These are phyloP conservation scores for Metschnikowia cerradonensis DNA, from an alignment of 805 yeast species.

Conservation along the genomic window DNA sequence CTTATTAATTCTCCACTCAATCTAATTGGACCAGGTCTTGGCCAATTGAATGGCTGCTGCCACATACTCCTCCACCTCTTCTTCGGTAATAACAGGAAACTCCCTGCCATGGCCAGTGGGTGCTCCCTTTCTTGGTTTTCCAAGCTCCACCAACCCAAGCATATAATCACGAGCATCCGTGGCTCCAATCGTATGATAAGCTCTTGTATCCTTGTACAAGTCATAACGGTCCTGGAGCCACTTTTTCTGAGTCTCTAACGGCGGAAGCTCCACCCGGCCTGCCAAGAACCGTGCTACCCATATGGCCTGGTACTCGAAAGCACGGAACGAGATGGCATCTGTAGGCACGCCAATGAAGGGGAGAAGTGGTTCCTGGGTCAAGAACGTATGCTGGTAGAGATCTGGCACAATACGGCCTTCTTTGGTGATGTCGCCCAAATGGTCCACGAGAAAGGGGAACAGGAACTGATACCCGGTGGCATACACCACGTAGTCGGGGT, in stretches of 20 bases:
- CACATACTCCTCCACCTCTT: constrained; percentile 9
- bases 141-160: constrained; percentile 20
- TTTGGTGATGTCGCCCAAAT: constrained; percentile 35
- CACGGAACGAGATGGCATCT: constrained; percentile 58
- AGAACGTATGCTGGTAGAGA: constrained; percentile 57
- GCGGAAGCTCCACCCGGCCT: constrained; percentile 51
- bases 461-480: constrained; percentile 74
- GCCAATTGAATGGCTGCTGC: constrained; percentile 5
- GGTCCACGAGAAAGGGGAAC: constrained; percentile 54
- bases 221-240: constrained; percentile 39
- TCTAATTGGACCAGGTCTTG: constrained; percentile 7
- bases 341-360: constrained; percentile 61
- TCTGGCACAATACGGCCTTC: constrained; percentile 40
- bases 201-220: constrained; percentile 37
- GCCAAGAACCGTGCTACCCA: constrained; percentile 60
- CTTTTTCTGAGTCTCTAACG: constrained; percentile 40
- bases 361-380: constrained; percentile 57
- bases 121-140: constrained; percentile 6
- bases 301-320: constrained; percentile 60
- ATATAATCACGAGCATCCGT: constrained; percentile 27
- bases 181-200: constrained; percentile 43
- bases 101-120: constrained; percentile 7
- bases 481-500: constrained; percentile 57
- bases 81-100: constrained; percentile 12
- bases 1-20: too few species aligned